Conservation (phyloP, 352 stramenopile species). For the Pythium dissotocum region DNA sequence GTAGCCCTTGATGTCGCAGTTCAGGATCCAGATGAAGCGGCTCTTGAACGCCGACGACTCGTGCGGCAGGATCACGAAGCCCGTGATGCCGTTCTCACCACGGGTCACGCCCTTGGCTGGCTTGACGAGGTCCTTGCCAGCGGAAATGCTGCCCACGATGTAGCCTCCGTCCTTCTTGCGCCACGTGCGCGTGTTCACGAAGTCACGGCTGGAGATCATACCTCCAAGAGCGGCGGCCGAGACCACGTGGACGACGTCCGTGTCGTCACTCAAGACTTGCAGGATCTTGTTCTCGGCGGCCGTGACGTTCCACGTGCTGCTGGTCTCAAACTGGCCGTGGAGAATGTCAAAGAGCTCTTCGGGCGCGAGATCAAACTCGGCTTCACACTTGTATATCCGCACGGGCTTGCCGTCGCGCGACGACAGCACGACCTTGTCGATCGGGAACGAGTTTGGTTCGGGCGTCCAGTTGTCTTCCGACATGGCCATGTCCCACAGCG, state of each 20-base stretch:
- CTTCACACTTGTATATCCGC: conserved; percentile 77
- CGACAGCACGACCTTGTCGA: conserved; percentile 58
- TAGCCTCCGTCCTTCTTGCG: conserved; percentile 72
- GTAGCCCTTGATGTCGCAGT: conserved; percentile 87
- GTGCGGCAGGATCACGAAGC: conserved; percentile 75
- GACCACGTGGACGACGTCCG: conserved; percentile 70
- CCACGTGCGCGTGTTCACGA: conserved; percentile 79
- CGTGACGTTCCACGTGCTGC: conserved; percentile 75
- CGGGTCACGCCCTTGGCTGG: conserved; percentile 71
- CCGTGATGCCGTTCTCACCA: conserved; percentile 72
- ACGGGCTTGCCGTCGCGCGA: conserved; percentile 75
- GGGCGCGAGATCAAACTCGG: conserved; percentile 58
- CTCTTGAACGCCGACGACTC: conserved; percentile 76
- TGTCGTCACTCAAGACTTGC: conserved; percentile 64
- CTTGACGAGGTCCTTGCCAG: conserved; percentile 73
- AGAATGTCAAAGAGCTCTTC: conserved; percentile 83
- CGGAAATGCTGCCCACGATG: conserved; percentile 61
- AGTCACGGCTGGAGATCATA: conserved; percentile 82
- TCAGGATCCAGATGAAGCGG: conserved; percentile 80
- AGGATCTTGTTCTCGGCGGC: conserved; percentile 77
- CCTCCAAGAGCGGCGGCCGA: conserved; percentile 65
- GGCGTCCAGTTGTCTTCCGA: conserved; percentile 59
- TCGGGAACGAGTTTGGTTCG: conserved; percentile 50
- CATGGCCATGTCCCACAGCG: conserved; percentile 52
- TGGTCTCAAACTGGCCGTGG: conserved; percentile 74